A percentile compares a stretch with the other conserved stretches of the same genome.
These are phyloP conservation scores for Umbilicus rupestris DNA, from an alignment of 164 flowering plant species.

Conservation along the genomic window DNA sequence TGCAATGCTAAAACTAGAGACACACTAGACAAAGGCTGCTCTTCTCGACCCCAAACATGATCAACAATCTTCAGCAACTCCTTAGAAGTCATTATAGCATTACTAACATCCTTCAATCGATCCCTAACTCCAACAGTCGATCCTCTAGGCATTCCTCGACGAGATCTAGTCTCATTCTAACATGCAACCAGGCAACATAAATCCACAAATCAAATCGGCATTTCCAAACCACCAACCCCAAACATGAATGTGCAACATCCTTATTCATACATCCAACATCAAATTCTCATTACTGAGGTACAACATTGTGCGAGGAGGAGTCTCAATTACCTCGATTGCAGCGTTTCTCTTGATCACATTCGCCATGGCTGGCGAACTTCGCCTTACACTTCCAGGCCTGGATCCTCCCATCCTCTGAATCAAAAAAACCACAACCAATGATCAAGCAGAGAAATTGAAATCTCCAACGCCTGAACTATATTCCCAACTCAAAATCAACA, in stretches of 20 bases:
- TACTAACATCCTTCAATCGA: slow-evolving; percentile 68
- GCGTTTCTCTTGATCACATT: slow-evolving; percentile 29
- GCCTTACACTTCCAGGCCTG: slow-evolving; percentile 42
- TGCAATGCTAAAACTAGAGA: slow-evolving; percentile 77
- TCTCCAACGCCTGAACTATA: background rate
- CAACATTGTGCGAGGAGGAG: too few species aligned
- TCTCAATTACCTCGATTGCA: slow-evolving; percentile 50
- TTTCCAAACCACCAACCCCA: background rate
- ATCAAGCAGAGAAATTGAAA: background rate
- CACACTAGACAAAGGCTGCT: slow-evolving; percentile 63
- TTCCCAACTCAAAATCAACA: too few species aligned
- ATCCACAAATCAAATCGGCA: background rate
- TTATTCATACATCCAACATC: background rate
- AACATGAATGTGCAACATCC: background rate
- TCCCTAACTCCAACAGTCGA: slow-evolving; percentile 38
- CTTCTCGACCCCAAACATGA: slow-evolving; percentile 72
- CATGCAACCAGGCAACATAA: slow-evolving; percentile 1
- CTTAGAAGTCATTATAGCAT: slow-evolving; percentile 70
- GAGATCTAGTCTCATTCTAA: slow-evolving; percentile 68
- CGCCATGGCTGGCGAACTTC: slow-evolving; percentile 38
- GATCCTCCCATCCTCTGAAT: slow-evolving; percentile 64
- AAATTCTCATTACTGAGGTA: background rate
- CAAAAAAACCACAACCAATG: slow-evolving; percentile 3
- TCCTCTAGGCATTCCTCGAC: slow-evolving; percentile 39
- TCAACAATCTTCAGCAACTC: slow-evolving; percentile 76